A percentile compares a stretch with the other conserved stretches of the same genome.
Conservation (phyloP, 768 basidiomycete genomes). For the Trametes cingulata region DNA sequence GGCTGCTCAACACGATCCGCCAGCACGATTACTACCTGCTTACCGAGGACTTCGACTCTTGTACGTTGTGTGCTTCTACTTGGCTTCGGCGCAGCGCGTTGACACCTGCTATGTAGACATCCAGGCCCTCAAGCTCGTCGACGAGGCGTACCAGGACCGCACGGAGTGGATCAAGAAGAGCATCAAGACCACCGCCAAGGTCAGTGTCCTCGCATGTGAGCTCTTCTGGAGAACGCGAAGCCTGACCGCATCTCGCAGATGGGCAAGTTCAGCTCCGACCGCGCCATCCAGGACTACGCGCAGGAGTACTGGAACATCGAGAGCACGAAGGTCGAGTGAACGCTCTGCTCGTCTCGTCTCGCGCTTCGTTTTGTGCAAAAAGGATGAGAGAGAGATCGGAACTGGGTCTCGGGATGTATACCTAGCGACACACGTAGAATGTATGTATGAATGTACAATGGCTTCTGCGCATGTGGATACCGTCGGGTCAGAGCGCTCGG, state of each 20-base stretch:
- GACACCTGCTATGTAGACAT: constrained; percentile 53
- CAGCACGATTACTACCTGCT: constrained; percentile 79
- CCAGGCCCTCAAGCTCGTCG: constrained; percentile 81
- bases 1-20: constrained; percentile 73
- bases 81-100: neutral
- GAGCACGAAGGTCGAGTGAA: constrained; percentile 25
- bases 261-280: constrained; percentile 96
- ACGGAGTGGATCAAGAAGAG: constrained; percentile 92
- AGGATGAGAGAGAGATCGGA: neutral
- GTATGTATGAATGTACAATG: neutral
- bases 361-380: neutral
- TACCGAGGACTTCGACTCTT: constrained; percentile 94
- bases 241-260: constrained; percentile 47
- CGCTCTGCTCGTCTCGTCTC: neutral
- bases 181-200: constrained; percentile 80
- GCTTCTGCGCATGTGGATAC: neutral
- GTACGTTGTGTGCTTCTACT: constrained; percentile 42
- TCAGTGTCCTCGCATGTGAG: constrained; percentile 23
- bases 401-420: neutral
- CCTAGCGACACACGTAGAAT: neutral
- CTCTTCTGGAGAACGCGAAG: too few relatives aligned
- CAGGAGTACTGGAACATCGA: constrained; percentile 48
- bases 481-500: too few relatives aligned
- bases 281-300: constrained; percentile 90
- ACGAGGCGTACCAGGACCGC: constrained; percentile 82